Percentiles rank a stretch among this genome's conserved stretches.
These are phyloP conservation scores for Neurospora sp. DNA, from an alignment of 495 filamentous ascomycete genomes.

Conservation along the genomic window DNA sequence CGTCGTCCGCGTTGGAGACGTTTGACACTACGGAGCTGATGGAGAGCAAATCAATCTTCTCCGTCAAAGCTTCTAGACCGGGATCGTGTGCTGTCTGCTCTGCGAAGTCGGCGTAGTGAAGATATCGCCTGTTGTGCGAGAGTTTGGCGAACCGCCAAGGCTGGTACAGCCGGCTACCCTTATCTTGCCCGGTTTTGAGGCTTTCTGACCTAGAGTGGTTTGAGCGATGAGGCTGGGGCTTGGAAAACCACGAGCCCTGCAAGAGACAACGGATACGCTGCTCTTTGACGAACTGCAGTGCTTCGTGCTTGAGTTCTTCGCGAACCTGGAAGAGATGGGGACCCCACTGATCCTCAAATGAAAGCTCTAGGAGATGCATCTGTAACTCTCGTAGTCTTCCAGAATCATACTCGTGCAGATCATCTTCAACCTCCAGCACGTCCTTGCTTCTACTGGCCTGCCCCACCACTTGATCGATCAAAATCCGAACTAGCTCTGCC, in stretches of 20 bases:
- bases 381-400: conserved; percentile 72
- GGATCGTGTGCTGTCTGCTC: conserved; percentile 53
- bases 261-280: conserved; percentile 90
- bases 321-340: conserved; percentile 80
- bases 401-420: conserved; percentile 74
- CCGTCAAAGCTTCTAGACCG: conserved; percentile 58
- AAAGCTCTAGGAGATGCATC: conserved; percentile 84
- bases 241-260: conserved; percentile 82
- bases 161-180: conserved; percentile 21
- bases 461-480: conserved; percentile 88
- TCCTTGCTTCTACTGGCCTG: conserved; percentile 75
- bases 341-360: conserved; percentile 92
- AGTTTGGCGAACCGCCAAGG: conserved; percentile 77
- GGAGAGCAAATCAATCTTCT: conserved; percentile 81
- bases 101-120: conserved; percentile 89
- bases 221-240: conserved; percentile 26
- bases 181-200: conserved; percentile 11
- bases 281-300: conserved; percentile 91
- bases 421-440: conserved; percentile 79
- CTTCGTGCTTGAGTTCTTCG: conserved; percentile 87
- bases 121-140: conserved; percentile 80
- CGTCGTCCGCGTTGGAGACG: conserved; percentile 52
- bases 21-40: conserved; percentile 93
- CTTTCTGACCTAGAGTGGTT: neutral
- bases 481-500: conserved; percentile 76